Evolutionary conservation across 257 asterid species (phyloP).

Genomic region (Asclepias syriaca): DNA sequence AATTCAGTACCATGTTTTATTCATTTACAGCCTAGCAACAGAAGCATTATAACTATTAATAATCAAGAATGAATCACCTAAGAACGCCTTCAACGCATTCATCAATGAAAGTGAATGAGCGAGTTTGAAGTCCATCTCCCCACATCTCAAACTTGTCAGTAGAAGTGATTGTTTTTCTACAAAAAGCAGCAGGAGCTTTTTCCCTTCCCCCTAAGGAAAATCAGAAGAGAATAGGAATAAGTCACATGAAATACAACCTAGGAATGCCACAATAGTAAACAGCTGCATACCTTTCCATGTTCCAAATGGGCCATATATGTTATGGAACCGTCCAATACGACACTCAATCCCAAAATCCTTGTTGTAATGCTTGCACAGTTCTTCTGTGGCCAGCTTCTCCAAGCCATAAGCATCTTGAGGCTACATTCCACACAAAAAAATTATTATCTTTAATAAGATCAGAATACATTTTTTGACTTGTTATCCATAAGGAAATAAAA

Average conservation of each 20-base stretch:
- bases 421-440: conserved; percentile 25
- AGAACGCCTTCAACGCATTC: conserved; percentile 44
- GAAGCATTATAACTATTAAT: neutral
- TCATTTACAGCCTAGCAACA: neutral
- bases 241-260: neutral
- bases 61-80: conserved; percentile 16
- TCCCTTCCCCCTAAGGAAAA: conserved; percentile 74
- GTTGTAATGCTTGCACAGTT: conserved; percentile 82
- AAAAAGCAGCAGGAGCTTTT: conserved; percentile 92
- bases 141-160: conserved; percentile 87
- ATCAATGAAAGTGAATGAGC: conserved; percentile 43
- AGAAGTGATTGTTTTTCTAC: conserved; percentile 73
- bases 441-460: neutral
- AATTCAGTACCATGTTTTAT: neutral
- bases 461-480: neutral
- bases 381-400: conserved; percentile 87
- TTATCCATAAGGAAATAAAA: neutral
- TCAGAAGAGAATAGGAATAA: neutral
- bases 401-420: conserved; percentile 96
- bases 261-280: neutral
- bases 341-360: conserved; percentile 96
- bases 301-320: conserved; percentile 90
- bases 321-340: conserved; percentile 89
- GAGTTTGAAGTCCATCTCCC: conserved; percentile 44
- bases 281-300: conserved; percentile 79